Base-by-base conservation (phyloP, 371 early-diverging fungal genomes). In the Lichtheimia ramosa region DNA sequence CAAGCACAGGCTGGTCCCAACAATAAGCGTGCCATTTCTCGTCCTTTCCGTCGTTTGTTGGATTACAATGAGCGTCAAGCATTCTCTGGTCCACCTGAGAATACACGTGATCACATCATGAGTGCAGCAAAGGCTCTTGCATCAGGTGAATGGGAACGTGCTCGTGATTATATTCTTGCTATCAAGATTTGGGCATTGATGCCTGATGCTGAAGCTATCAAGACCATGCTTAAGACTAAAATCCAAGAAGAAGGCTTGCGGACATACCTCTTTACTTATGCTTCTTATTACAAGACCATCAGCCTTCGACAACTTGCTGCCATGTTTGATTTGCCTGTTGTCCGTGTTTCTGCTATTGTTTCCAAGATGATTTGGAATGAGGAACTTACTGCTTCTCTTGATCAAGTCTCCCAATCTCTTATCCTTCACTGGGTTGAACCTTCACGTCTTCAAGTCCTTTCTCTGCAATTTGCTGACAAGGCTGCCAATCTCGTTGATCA, bases 31-130 rank as follows among this genome's bases (percentile, higher is more conserved):
- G 81, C 94, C 58, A 93, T 94, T 67, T 91, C 91, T 75, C 93
- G 93, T 73, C 88, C 89, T 42, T 97, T 98, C 88, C 87, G 97
- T 58, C 84, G 96, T 64, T 87, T 96, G 81, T 82, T 97, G 65
- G 97, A 97, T 68, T 94, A 88, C 70, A 92, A 90, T 72, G 96
- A 96, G 71, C 90, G 96, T 62, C 96, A 95, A 80, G 89, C 94
- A 20, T 98, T 98, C 72, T 82, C 87, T 59, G 97, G 94, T 64
- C 99, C 99, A 27, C 96, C 99, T 3, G 99, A 98, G 75, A 97
- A 94, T 79, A 95, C 94, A 15, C 86, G 97, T 59, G 99, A 98
- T 81, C 94, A 95, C 75, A 94, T 98, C 69, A 95, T 98, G 95
- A 95, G 91, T 34, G 94, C 97, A 3, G 88, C 98, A 53, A 93